Conservation (phyloP, 768 basidiomycete species). For the Amanita rimosa region DNA sequence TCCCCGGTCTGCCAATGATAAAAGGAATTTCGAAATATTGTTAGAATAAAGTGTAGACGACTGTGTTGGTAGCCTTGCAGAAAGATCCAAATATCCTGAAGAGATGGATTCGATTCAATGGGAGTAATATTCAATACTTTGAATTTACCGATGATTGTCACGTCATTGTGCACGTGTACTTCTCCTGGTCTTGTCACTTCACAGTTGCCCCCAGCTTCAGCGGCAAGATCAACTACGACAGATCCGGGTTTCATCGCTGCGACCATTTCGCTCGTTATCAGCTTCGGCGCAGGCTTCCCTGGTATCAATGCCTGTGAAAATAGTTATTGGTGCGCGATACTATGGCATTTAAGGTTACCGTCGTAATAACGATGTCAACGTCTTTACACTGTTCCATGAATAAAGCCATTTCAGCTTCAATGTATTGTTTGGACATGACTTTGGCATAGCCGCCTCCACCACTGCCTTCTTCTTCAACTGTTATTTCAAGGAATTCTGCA, state of each 20-base stretch:
- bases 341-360: constrained; percentile 29
- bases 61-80: constrained; percentile 83
- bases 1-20: constrained; percentile 60
- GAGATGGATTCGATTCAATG: not conserved
- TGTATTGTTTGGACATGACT: constrained; percentile 84
- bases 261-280: constrained; percentile 81
- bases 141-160: constrained; percentile 64
- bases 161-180: constrained; percentile 54
- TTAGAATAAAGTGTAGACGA: constrained; percentile 87
- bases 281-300: constrained; percentile 75
- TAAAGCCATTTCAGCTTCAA: constrained; percentile 80
- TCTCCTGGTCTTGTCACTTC: constrained; percentile 74
- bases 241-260: constrained; percentile 90
- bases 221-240: constrained; percentile 77
- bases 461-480: constrained; percentile 70
- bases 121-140: not conserved
- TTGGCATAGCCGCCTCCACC: constrained; percentile 84
- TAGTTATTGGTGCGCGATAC: not conserved
- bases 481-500: constrained; percentile 82
- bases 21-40: constrained; percentile 82
- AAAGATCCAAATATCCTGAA: constrained; percentile 72
- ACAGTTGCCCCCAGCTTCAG: constrained; percentile 87
- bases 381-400: constrained; percentile 85
- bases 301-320: constrained; percentile 62
- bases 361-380: constrained; percentile 84